Evolutionary conservation across 2,329 filamentous ascomycete species (phyloP).

Genomic region (Orbilia oligospora): DNA sequence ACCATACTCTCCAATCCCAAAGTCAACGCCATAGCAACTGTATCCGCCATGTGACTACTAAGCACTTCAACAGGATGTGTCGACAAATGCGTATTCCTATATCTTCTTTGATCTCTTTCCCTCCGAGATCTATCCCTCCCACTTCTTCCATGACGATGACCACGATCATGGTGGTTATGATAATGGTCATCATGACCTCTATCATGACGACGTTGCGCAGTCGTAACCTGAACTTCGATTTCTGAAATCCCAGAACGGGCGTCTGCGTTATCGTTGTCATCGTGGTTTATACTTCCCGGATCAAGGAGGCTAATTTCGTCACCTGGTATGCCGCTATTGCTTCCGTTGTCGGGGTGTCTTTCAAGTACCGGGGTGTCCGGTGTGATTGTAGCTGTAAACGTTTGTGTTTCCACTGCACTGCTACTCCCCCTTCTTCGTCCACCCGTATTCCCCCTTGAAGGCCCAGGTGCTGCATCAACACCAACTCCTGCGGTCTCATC

Average conservation of each 20-base stretch:
- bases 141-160: neutral
- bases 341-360: slow-evolving; percentile 44
- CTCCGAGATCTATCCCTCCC: slow-evolving; percentile 26
- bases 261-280: slow-evolving; percentile 42
- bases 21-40: slow-evolving; percentile 62
- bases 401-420: slow-evolving; percentile 50
- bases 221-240: slow-evolving; percentile 60
- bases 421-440: slow-evolving; percentile 29
- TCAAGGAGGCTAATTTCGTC: slow-evolving; percentile 54
- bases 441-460: slow-evolving; percentile 17
- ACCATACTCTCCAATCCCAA: slow-evolving; percentile 63
- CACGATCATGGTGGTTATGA: slow-evolving; percentile 11
- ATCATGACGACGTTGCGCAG: slow-evolving; percentile 29
- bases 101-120: slow-evolving; percentile 44
- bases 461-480: slow-evolving; percentile 26
- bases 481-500: slow-evolving; percentile 38
- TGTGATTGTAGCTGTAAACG: slow-evolving; percentile 55
- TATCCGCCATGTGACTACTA: slow-evolving; percentile 63
- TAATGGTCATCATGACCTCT: slow-evolving; percentile 14
- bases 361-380: slow-evolving; percentile 53
- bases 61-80: slow-evolving; percentile 63
- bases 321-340: slow-evolving; percentile 28
- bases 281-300: slow-evolving; percentile 39
- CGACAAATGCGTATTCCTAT: slow-evolving; percentile 59
- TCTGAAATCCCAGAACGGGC: slow-evolving; percentile 58